Conservation (phyloP, 495 filamentous ascomycete genomes). For the Trichoderma reesei region DNA sequence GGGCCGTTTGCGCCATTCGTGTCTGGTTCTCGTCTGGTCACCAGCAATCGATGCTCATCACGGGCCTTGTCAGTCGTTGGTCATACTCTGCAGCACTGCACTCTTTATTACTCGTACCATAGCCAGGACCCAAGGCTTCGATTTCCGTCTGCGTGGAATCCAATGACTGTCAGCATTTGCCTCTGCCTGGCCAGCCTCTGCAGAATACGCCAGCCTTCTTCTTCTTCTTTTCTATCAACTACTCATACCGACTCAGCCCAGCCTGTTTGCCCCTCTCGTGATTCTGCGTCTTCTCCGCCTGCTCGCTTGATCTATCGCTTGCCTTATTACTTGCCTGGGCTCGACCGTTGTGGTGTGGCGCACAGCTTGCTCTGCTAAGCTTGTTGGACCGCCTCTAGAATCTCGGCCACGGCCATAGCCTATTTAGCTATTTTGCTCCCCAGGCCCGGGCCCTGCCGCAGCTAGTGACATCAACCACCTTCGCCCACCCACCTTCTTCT, state of each 20-base stretch:
- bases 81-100: too few species aligned
- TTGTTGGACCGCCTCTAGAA: background rate
- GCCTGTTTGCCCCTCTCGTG: too few species aligned
- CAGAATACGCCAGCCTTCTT: background rate
- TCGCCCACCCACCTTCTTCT: background rate
- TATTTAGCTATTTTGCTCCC: too few species aligned
- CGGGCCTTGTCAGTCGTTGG: too few species aligned
- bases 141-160: background rate
- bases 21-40: background rate
- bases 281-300: too few species aligned
- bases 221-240: background rate
- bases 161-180: background rate
- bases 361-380: background rate
- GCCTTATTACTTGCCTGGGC: too few species aligned
- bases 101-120: too few species aligned
- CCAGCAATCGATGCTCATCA: background rate
- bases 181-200: background rate
- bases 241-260: background rate
- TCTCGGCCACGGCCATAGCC: background rate
- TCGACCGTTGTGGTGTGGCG: background rate
- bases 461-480: slow-evolving; percentile 2
- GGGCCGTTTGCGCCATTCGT: slow-evolving; percentile 7
- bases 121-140: too few species aligned
- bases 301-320: too few species aligned
- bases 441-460: slow-evolving; percentile 8